phyloP scores from a whole-genome alignment of 1,284 basidiomycete species.

The Ceratobasidium sp. region DNA sequence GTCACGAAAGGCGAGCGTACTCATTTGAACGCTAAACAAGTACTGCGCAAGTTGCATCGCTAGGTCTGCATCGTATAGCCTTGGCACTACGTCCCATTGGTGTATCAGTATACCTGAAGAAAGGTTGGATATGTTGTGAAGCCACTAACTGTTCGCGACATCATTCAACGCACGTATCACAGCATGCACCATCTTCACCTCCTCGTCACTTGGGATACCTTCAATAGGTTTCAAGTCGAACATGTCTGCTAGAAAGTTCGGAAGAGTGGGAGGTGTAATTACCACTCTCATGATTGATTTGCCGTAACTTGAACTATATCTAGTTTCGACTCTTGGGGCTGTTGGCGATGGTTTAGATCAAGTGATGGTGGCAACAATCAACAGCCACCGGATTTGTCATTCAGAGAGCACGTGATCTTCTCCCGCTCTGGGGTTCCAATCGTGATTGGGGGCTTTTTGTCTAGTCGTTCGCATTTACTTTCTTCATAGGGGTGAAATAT shows the following conservation, averaged over 20 bases:
- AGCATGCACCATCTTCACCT: conserved; percentile 24
- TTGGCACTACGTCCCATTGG: not conserved
- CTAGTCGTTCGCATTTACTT: no score
- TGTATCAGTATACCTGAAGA: not conserved
- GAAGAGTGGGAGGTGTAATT: not conserved
- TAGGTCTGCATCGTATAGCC: conserved; percentile 5
- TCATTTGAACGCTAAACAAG: conserved; percentile 37
- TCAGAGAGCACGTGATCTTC: no score
- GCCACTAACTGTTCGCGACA: not conserved
- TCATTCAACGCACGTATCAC: not conserved
- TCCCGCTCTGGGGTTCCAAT: no score
- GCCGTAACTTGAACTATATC: no score
- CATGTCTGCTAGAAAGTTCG: not conserved
- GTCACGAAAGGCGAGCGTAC: not conserved
- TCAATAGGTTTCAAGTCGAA: conserved; percentile 21
- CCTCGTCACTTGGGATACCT: conserved; percentile 30
- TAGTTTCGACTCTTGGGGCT: no score
- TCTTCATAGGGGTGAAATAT: no score
- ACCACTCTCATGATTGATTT: not conserved
- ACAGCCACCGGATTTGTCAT: no score
- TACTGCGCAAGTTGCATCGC: conserved; percentile 7
- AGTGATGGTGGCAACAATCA: no score
- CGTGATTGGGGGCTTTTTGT: no score
- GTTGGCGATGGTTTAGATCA: no score
- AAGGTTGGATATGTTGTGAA: no score